Evolutionary conservation across 495 filamentous ascomycete genomes (phyloP).

Genomic region (Penicillium pancosmium): DNA sequence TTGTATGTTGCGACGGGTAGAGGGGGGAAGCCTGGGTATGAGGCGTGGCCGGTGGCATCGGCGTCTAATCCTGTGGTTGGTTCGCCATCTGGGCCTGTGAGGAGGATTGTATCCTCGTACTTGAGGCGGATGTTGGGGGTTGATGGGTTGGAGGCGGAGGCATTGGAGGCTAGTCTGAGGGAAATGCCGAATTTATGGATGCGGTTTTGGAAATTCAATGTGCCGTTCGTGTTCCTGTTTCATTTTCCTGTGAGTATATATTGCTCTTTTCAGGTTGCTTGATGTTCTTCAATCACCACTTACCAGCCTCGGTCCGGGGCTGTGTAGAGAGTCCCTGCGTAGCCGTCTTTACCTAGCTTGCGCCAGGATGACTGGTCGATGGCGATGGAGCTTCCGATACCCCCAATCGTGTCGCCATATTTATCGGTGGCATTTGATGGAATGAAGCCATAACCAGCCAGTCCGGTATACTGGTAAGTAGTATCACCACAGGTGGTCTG

Average conservation of each 20-base stretch:
- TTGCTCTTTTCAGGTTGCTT: background rate
- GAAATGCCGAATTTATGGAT: slow-evolving; percentile 71
- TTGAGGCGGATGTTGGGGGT: slow-evolving; percentile 64
- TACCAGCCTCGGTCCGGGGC: slow-evolving; percentile 77
- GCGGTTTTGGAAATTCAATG: slow-evolving; percentile 71
- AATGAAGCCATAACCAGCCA: slow-evolving; percentile 72
- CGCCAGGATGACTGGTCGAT: slow-evolving; percentile 66
- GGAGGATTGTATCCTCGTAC: slow-evolving; percentile 69
- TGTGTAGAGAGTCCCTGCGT: slow-evolving; percentile 64
- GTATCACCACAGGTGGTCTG: slow-evolving; percentile 65
- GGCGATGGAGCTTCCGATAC: slow-evolving; percentile 68
- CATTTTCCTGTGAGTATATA: background rate
- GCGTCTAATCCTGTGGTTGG: slow-evolving; percentile 74
- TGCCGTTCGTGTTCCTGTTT: slow-evolving; percentile 69
- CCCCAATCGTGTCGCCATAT: slow-evolving; percentile 72
- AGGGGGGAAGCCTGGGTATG: slow-evolving; percentile 62
- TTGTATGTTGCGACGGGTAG: slow-evolving; percentile 68
- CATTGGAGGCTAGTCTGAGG: slow-evolving; percentile 55
- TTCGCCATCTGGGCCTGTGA: slow-evolving; percentile 67
- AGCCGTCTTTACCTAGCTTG: slow-evolving; percentile 54
- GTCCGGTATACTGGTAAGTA: slow-evolving; percentile 65
- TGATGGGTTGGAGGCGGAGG: slow-evolving; percentile 59
- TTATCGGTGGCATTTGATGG: slow-evolving; percentile 64
- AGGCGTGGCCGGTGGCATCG: slow-evolving; percentile 54
- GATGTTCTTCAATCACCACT: slow-evolving; percentile 4